phyloP scores from a whole-genome alignment of 2,329 filamentous ascomycete species.

The Aspergillus sp. region DNA sequence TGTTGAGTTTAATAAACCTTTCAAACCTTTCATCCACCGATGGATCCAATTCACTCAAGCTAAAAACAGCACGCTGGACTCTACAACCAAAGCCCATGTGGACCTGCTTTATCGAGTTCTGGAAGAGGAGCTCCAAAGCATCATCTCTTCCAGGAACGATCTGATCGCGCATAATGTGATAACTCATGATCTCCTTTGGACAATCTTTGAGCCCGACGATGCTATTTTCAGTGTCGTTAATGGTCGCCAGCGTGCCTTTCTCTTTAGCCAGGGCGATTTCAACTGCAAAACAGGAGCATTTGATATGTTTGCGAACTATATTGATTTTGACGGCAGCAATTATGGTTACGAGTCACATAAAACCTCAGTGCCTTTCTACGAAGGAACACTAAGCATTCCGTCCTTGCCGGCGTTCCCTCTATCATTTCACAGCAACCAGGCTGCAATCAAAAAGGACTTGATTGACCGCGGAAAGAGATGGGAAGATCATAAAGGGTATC shows the following conservation, averaged over 20 bases:
- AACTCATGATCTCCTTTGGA: constrained; percentile 41
- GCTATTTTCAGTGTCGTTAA: constrained; percentile 5
- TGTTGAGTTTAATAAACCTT: constrained; percentile 53
- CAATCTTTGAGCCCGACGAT: constrained; percentile 29
- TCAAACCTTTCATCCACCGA: constrained; percentile 58
- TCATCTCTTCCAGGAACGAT: constrained; percentile 45
- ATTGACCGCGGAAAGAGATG: constrained; percentile 40
- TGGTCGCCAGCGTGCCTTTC: constrained; percentile 7
- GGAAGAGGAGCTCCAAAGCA: constrained; percentile 44
- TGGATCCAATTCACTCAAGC: constrained; percentile 46
- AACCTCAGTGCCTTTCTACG: constrained; percentile 7
- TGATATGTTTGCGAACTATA: constrained; percentile 3
- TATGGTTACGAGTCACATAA: constrained; percentile 10
- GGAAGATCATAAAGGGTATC: constrained; percentile 41
- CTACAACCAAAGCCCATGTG: constrained; percentile 41
- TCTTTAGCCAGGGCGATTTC: constrained; percentile 1
- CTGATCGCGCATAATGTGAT: constrained; percentile 47
- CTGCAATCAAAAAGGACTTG: constrained; percentile 32
- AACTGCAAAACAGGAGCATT: constrained; percentile 5
- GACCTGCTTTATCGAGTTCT: constrained; percentile 42
- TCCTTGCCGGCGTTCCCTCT: constrained; percentile 39
- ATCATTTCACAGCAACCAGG: constrained; percentile 35
- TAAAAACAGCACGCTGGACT: constrained; percentile 37
- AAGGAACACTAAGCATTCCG: constrained; percentile 35
- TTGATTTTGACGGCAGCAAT: constrained; percentile 14